Conservation (phyloP, 768 basidiomycete genomes). For the Botryobasidium botryosum region DNA sequence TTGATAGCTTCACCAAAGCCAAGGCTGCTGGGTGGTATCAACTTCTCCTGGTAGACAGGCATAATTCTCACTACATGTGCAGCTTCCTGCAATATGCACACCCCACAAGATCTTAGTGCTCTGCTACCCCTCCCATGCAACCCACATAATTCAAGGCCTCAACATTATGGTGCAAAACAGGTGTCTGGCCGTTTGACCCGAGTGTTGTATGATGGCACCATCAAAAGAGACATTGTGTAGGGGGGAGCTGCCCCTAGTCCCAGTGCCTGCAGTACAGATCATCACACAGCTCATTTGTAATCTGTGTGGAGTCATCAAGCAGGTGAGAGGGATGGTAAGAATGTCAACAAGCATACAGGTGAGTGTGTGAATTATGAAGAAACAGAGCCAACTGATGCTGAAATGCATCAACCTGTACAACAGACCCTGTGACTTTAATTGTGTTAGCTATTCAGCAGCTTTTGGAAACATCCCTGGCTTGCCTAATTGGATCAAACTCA, state of each 20-base stretch:
- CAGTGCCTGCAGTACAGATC: no score
- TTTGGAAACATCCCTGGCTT: no score
- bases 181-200: constrained; percentile 24
- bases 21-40: constrained; percentile 20
- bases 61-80: constrained; percentile 27
- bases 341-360: no score
- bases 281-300: no score
- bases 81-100: constrained; percentile 26
- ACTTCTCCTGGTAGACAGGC: constrained; percentile 30
- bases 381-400: no score
- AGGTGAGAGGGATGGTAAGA: no score
- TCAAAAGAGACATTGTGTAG: neutral
- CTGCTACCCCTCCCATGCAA: constrained; percentile 30
- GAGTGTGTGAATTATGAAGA: no score
- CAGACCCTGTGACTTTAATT: no score
- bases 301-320: no score
- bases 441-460: no score
- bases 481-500: no score
- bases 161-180: constrained; percentile 19
- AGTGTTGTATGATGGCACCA: constrained; percentile 22
- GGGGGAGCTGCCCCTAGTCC: neutral
- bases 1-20: constrained; percentile 23
- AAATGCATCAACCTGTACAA: no score
- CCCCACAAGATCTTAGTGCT: constrained; percentile 25
- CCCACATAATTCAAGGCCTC: constrained; percentile 18